A percentile compares a stretch with the other conserved stretches of the same genome.
Evolutionary conservation across 495 filamentous ascomycete species (phyloP).

Genomic region (Penicillium chermesinum): DNA sequence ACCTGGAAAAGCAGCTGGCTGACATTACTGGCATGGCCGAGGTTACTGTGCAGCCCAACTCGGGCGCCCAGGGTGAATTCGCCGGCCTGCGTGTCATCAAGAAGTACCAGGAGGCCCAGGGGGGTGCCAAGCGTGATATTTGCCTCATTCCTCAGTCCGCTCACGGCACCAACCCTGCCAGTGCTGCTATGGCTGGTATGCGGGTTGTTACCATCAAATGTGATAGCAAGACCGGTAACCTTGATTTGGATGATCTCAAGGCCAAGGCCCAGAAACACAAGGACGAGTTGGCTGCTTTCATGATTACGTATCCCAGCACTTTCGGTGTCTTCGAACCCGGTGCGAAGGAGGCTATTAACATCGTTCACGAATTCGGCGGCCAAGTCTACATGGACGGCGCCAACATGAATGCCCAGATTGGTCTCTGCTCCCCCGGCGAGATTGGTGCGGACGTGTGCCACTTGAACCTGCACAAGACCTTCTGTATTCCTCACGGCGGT

Average conservation of each 20-base stretch:
- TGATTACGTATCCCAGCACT: slow-evolving; percentile 98
- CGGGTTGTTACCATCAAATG: slow-evolving; percentile 92
- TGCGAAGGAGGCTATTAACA: slow-evolving; percentile 77
- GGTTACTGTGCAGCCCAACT: slow-evolving; percentile 92
- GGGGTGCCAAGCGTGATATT: slow-evolving; percentile 72
- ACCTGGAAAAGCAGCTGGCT: slow-evolving; percentile 70
- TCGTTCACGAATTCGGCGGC: slow-evolving; percentile 85
- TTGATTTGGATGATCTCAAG: slow-evolving; percentile 82
- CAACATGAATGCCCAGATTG: slow-evolving; percentile 99
- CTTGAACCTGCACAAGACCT: slow-evolving; percentile 97
- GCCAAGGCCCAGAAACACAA: slow-evolving; percentile 83
- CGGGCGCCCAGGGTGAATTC: slow-evolving; percentile 95
- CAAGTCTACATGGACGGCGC: slow-evolving; percentile 99
- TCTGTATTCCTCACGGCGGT: slow-evolving; percentile 97
- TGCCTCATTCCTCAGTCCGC: slow-evolving; percentile 96
- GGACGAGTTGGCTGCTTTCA: slow-evolving; percentile 86
- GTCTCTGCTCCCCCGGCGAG: slow-evolving; percentile 91
- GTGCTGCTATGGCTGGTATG: slow-evolving; percentile 97
- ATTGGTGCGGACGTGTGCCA: slow-evolving; percentile 98
- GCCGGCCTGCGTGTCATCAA: slow-evolving; percentile 90
- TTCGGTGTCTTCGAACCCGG: slow-evolving; percentile 94
- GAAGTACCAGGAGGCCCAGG: slow-evolving; percentile 68
- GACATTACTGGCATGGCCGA: slow-evolving; percentile 88
- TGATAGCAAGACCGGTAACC: slow-evolving; percentile 79
- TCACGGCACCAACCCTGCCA: slow-evolving; percentile 95